Evolutionary conservation across 495 filamentous ascomycete species (phyloP), one percentile per base, ranked within the genome.

Genomic region (Amphirosellinia nigrospora): DNA sequence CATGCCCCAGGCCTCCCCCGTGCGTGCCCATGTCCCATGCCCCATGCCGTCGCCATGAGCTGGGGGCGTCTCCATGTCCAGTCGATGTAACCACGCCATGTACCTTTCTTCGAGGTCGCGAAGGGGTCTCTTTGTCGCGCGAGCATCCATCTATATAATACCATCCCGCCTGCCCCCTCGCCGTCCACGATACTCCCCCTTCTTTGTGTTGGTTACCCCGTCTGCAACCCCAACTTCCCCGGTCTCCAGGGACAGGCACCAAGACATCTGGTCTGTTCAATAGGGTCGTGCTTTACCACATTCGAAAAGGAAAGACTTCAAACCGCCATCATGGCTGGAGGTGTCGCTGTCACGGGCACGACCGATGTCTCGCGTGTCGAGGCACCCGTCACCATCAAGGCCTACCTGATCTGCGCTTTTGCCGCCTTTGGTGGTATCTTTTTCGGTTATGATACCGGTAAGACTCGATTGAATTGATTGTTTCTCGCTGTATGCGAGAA

Each of bases 331-430:
- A 81, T 81, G 79, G 77, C 79, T 71, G 79, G 79, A 64, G 79
- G 79, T 71, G 79, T 69, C 48, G 72, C 76, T 68, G 21, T 81
- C 60, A 60, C 71, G 36, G 80, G 74, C 58, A 82, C 80, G 55
- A 58, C 79, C 73, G 84, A 86, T 60, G 50, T 78, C 52, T 61
- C 59, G 62, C 78, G 74, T 36, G 64, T 70, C 53, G 89, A 91
- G 81, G 88, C 89, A 15, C 89, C 89, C 19, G 84, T 90, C 72
- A 90, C 88, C 58, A 43, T 84, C 69, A 88, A 86, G 82, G 89
- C 89, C 39, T 88, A 89, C 61, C 45, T 88, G 34, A 86, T 89
- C 72, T 88, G 86, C 66, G 86, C 84, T 63, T 89, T 90, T 72
- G 86, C 87, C 53, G 81, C 86, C 53, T 88, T 89, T 72, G 87